Evolutionary conservation across 768 basidiomycete species (phyloP), one percentile per base, ranked within the genome.

Genomic region (Pholiota molesta): DNA sequence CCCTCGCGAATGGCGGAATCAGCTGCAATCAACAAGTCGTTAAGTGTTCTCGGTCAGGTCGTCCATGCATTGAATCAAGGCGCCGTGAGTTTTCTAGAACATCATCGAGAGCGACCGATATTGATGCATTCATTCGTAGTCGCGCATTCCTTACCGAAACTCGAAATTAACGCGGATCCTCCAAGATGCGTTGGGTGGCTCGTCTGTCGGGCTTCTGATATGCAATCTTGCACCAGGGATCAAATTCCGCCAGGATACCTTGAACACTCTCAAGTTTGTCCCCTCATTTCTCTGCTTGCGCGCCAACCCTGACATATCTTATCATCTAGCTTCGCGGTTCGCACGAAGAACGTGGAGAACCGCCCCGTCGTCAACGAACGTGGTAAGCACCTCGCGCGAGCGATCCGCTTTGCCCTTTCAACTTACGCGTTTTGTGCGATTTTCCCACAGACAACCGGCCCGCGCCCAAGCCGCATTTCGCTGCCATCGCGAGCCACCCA

Each of bases 141-240:
- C 86, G 29, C 87, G 92, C 23, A 90, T 96, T 62, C 95, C 95
- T 0, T 96, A 95, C 70, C 87, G 95, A 47, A 92, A 96, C 71
- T 92, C 92, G 0, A 95, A 95, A 71, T 80, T 96, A 35, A 97
- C 94, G 0, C 81, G 95, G 26, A 88, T 96, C 55, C 82, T 97
- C 1, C 93, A 95, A 87, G 93, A 94, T 63, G 93, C 94, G 0
- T 85, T 97, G 0, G 93, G 93, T 21, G 95, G 95, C 13, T 81
- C 84, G 1, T 89, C 91, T 0, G 81, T 92, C 10, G 91, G 91
- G 1, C 75, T 96, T 21, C 78, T 96, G 44, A 92, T 97, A 33
- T 94, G 93, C 73, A 95, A 95, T 67, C 77, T 97, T 9, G n/a
- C n/a, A n/a, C n/a, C n/a, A n/a, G n/a, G n/a, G n/a, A n/a, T n/a